Evolutionary conservation across 2,329 filamentous ascomycete genomes (phyloP), one percentile per base, ranked within the genome.

Genomic region (Rutstroemia sp.): DNA sequence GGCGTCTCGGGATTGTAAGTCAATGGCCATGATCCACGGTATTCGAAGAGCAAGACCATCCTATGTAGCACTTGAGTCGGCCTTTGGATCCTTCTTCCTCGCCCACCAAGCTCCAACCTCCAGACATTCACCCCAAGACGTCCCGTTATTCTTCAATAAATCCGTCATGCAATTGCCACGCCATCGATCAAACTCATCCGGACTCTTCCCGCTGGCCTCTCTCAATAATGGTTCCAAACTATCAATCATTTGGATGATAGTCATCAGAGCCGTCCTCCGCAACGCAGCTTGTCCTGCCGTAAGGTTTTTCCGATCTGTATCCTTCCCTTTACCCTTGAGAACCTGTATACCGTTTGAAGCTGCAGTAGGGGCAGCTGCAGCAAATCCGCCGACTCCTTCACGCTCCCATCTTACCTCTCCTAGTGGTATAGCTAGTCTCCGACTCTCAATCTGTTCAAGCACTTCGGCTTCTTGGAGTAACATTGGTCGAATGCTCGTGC

Each of bases 131-230:
- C 92, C 91, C 75, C 84, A 91, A 49, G 82, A 84, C 18, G 88
- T 86, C 19, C 89, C 88, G 54, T 84, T 85, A 59, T 92, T 86
- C 69, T 87, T 84, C 67, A 95, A 79, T 66, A 96, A 72, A 71
- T 94, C 87, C 48, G 82, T 81, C 79, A 90, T 92, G 87, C 96
- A 89, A 71, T 86, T 89, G 42, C 86, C 84, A 73, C 88, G 83
- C 92, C 92, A 96, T 44, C 83, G 78, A 70, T 95, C 88, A 91
- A 91, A 96, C 73, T 96, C 92, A 64, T 95, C 90, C 67, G 88
- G 83, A 66, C 87, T 90, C 76, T 95, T 95, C 14, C 87, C 88
- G 67, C 88, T 95, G 47, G 84, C 83, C 66, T 95, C 88, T 64
- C 88, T 82, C 63, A 96, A 74, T 58, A 94, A 74, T 5, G 90